These are phyloP conservation scores for Hymenoscyphus fraxineus DNA, from an alignment of 2,329 filamentous ascomycete species.

Conservation along the genomic window DNA sequence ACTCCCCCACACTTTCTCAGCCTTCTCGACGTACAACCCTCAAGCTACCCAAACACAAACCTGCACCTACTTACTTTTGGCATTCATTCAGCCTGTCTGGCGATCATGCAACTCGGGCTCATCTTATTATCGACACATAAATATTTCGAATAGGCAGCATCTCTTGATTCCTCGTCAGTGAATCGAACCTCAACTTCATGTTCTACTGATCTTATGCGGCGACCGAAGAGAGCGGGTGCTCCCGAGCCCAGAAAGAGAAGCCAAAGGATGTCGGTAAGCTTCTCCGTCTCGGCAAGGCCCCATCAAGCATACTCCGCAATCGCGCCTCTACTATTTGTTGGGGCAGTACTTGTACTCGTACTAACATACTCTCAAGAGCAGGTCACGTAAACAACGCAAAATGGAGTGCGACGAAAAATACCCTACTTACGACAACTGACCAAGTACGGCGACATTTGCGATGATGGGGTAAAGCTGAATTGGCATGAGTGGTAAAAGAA, in stretches of 20 bases:
- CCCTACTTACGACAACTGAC: conserved; percentile 69
- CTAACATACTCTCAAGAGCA: conserved; percentile 33
- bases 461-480: conserved; percentile 77
- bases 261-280: conserved; percentile 61
- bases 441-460: conserved; percentile 69
- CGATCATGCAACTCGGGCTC: neutral
- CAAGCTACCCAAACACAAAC: neutral
- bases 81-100: neutral
- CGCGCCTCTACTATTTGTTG: neutral
- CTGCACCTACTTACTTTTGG: neutral
- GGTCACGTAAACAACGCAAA: conserved; percentile 76
- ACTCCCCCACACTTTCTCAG: neutral
- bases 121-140: neutral
- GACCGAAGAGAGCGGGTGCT: conserved; percentile 60
- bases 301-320: neutral
- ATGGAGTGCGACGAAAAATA: conserved; percentile 80
- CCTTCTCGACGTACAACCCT: neutral
- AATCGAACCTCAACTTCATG: neutral
- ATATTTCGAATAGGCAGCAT: neutral
- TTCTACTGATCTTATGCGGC: conserved; percentile 49
- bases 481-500: conserved; percentile 71
- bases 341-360: no score
- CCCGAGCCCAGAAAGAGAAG: conserved; percentile 64
- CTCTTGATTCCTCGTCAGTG: neutral
- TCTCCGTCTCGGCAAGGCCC: neutral